Conservation (phyloP, 2,329 filamentous ascomycete genomes). For the Venturia pyrina region DNA sequence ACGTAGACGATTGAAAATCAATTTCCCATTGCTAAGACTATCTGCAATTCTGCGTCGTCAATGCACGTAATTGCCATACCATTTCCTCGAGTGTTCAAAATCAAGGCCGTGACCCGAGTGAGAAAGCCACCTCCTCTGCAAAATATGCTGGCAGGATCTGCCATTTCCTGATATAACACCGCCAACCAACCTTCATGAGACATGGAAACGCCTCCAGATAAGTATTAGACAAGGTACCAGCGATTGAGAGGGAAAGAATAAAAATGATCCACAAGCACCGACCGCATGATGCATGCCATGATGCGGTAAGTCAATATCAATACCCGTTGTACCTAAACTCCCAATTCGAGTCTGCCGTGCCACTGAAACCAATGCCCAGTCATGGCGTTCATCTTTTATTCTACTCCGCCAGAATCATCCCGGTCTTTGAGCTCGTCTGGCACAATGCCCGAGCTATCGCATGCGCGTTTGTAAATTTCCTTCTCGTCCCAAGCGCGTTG, state of each 20-base stretch:
- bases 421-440: constrained; percentile 31
- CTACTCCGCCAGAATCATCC: constrained; percentile 18
- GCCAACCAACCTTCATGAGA: background rate
- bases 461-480: constrained; percentile 60
- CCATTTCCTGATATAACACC: background rate
- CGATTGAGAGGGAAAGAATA: background rate
- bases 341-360: background rate
- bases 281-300: background rate
- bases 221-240: background rate
- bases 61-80: background rate
- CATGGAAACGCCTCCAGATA: background rate
- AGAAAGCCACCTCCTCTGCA: background rate
- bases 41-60: background rate
- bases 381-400: background rate
- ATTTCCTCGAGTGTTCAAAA: background rate
- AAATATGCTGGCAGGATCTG: background rate
- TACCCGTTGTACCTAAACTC: background rate
- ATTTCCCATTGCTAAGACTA: background rate
- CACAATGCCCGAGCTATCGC: constrained; percentile 29
- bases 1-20: background rate
- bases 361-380: background rate
- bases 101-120: background rate
- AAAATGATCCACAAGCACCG: background rate
- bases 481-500: constrained; percentile 68
- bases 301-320: background rate